Conservation (phyloP, 2,329 filamentous ascomycete species). For the Alternaria sp. region DNA sequence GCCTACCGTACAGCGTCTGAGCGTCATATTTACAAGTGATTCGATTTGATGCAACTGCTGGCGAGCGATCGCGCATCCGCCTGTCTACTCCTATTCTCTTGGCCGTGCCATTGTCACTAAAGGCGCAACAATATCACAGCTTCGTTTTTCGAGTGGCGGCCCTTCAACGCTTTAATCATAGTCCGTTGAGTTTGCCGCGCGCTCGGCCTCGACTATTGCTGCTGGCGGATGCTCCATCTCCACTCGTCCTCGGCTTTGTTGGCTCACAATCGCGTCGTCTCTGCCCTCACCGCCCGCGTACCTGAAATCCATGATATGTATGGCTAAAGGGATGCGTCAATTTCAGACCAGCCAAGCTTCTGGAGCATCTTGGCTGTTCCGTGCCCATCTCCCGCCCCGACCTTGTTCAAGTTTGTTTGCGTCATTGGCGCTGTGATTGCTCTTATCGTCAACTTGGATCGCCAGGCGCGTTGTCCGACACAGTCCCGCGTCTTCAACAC, state of each 20-base stretch:
- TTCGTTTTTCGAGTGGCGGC: slow-evolving; percentile 9
- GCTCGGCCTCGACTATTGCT: slow-evolving; percentile 17
- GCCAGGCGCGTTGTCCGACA: not conserved
- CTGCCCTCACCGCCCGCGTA: slow-evolving; percentile 3
- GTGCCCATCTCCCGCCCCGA: slow-evolving; percentile 5
- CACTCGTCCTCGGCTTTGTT: slow-evolving; percentile 6
- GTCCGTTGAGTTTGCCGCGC: slow-evolving; percentile 3
- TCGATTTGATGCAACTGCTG: not conserved
- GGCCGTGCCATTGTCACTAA: slow-evolving; percentile 1
- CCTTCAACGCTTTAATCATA: not conserved
- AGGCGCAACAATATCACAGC: slow-evolving; percentile 9
- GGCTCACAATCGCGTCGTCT: not conserved
- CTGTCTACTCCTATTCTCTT: slow-evolving; percentile 12
- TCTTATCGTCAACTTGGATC: not conserved
- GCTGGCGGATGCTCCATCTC: slow-evolving; percentile 1
- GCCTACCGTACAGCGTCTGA: slow-evolving; percentile 18
- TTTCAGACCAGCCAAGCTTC: slow-evolving; percentile 11
- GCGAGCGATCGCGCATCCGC: not conserved
- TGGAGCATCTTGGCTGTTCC: slow-evolving; percentile 19
- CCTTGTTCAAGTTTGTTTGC: not conserved
- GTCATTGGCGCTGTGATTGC: slow-evolving; percentile 4
- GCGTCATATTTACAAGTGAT: slow-evolving; percentile 17
- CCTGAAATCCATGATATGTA: slow-evolving; percentile 9
- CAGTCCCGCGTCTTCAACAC: not conserved
- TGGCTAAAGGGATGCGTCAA: slow-evolving; percentile 13